Conservation (phyloP, 805 yeast genomes). For the Lachancea lanzarotensis region DNA sequence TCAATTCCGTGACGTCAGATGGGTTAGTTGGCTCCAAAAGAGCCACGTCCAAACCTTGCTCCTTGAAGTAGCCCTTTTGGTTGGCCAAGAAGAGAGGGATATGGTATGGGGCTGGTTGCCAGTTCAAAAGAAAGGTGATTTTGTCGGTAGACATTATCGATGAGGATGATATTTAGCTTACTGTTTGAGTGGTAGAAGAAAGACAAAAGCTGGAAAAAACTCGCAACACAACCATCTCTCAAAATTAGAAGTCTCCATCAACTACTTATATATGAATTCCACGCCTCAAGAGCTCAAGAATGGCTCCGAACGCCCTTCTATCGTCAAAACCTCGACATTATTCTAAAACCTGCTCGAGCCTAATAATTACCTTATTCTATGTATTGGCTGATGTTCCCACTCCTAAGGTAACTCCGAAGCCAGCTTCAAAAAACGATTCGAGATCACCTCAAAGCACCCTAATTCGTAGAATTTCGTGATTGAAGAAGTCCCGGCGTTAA, state of each 20-base stretch:
- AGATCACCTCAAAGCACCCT: too few relatives aligned
- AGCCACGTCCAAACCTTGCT: slow-evolving; percentile 45
- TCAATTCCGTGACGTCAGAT: slow-evolving; percentile 50
- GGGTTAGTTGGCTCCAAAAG: slow-evolving; percentile 52
- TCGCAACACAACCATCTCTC: too few relatives aligned
- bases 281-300: background rate
- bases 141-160: slow-evolving; percentile 39
- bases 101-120: slow-evolving; percentile 53
- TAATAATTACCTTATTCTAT: too few relatives aligned
- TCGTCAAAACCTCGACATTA: background rate
- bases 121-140: slow-evolving; percentile 46
- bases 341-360: slow-evolving; percentile 1
- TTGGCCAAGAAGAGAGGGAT: slow-evolving; percentile 47
- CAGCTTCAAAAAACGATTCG: background rate
- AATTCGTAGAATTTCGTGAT: too few relatives aligned
- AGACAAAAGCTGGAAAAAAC: too few relatives aligned
- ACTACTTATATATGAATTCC: background rate
- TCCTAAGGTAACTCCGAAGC: background rate
- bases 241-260: too few relatives aligned
- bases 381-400: too few relatives aligned
- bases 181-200: background rate
- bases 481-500: too few relatives aligned
- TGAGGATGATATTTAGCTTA: background rate
- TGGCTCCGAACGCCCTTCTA: background rate
- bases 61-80: slow-evolving; percentile 43